Base-by-base conservation (phyloP, 768 basidiomycete species). In the Auricularia sp. region DNA sequence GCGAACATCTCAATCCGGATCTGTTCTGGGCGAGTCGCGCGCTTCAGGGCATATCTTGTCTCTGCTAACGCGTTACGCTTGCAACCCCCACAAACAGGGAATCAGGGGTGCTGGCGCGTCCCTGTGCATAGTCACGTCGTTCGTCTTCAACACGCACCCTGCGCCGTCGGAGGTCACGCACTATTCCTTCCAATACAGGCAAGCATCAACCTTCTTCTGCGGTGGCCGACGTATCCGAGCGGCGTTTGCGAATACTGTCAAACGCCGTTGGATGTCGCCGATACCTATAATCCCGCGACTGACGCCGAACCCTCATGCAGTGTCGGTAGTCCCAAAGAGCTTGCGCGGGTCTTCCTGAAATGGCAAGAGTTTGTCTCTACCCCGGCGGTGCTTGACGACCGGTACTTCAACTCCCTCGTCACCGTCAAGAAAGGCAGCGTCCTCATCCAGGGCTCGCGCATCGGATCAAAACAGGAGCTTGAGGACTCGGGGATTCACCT, bases 41-140 rank as follows among this genome's bases (percentile, higher is more conserved):
- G 39, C 39, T 42, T 42, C 8, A 42, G 8, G 39, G 8, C 8
- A 8, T 42, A 14, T 8, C 8, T 42, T 7, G 7, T 0, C 47
- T 18, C 47, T 18, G 3, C 11, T 61, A 13, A 63, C 44, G 13
- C 16, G 3, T 21, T 14, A 10, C 61, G 3, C 3, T 5, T 39
- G 6, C 16, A 36, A 35, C 34, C 29, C 62, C 24, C 61, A 2
- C 36, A 59, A 39, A 58, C 51, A 69, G 75, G 75, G 71, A 1
- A 63, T 74, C 8, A 69, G 72, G 62, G 73, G 75, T 16, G 72
- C 73, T 1, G 73, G 68, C 3, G 72, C 74, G 6, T 71, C 70
- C 3, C 75, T 71, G 45, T 73, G 69, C 16, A 71, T 76, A 66
- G 65, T 73, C 37, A 74, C 73, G 33, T 65, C 67, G 24, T 75